A percentile compares a stretch with the other conserved stretches of the same genome.
These are phyloP conservation scores for Trametes versicolor DNA, from an alignment of 1,284 basidiomycete genomes.

Conservation along the genomic window DNA sequence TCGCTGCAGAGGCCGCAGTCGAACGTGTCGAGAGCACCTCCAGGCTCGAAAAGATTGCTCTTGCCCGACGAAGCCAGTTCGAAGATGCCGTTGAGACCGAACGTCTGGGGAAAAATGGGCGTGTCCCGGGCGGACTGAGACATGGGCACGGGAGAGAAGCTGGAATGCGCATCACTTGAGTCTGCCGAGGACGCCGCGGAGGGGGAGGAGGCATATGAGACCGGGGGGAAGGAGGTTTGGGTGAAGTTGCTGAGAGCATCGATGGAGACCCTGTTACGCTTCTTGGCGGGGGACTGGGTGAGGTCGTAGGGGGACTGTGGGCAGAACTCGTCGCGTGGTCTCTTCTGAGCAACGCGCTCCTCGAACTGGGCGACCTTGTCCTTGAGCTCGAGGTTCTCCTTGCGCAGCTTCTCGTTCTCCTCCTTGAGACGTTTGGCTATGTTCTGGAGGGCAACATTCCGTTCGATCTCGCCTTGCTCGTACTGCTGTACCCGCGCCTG, in stretches of 20 bases:
- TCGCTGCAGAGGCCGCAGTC: constrained; percentile 80
- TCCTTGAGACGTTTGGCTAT: constrained; percentile 89
- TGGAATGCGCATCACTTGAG: constrained; percentile 55
- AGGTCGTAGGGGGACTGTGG: constrained; percentile 42
- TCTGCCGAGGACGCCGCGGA: constrained; percentile 64
- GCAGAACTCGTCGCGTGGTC: constrained; percentile 60
- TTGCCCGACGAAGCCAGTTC: constrained; percentile 46
- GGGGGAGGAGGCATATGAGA: constrained; percentile 42
- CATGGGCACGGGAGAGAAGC: constrained; percentile 55
- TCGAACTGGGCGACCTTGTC: constrained; percentile 67
- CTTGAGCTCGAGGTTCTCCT: constrained; percentile 69
- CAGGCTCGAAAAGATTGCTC: constrained; percentile 45
- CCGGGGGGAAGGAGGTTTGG: constrained; percentile 35
- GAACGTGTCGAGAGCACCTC: constrained; percentile 46
- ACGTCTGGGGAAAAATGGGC: constrained; percentile 41
- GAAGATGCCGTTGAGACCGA: constrained; percentile 46
- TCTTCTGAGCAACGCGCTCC: constrained; percentile 54
- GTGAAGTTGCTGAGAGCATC: constrained; percentile 42
- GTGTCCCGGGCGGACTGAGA: constrained; percentile 45
- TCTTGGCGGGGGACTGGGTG: constrained; percentile 52
- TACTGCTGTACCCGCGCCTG: constrained; percentile 89
- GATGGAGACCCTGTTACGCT: constrained; percentile 53
- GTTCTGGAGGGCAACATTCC: constrained; percentile 87
- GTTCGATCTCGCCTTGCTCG: constrained; percentile 91
- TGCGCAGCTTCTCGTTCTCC: constrained; percentile 81